Conservation (phyloP, 441 rosid species). For the Geranium incanum region DNA sequence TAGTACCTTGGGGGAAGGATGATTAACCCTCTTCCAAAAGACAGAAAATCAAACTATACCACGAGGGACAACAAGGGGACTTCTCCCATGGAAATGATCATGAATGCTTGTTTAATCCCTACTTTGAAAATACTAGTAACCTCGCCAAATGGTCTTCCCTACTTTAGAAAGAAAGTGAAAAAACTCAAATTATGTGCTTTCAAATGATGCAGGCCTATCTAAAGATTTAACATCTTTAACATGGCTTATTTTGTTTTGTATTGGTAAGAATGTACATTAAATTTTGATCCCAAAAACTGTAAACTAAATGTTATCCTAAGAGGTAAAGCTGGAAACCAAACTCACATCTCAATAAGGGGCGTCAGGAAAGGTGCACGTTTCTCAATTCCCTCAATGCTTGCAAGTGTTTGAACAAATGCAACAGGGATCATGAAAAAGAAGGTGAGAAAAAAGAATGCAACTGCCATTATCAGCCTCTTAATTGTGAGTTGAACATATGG, state of each 20-base stretch:
- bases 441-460: conserved; percentile 87
- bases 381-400: conserved; percentile 78
- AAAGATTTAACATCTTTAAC: neutral
- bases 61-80: too few species aligned
- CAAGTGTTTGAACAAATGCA: conserved; percentile 81
- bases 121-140: too few species aligned
- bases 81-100: too few species aligned
- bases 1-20: neutral
- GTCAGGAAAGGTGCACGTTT: conserved; percentile 64
- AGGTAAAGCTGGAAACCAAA: conserved; percentile 19
- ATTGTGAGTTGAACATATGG: conserved; percentile 73
- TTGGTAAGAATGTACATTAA: neutral
- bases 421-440: conserved; percentile 95
- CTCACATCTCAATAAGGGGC: conserved; percentile 60
- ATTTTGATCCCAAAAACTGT: neutral
- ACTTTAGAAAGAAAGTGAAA: too few species aligned
- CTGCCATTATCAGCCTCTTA: conserved; percentile 58
- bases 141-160: too few species aligned
- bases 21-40: too few species aligned
- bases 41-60: too few species aligned
- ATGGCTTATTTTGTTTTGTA: neutral
- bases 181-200: neutral
- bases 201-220: neutral
- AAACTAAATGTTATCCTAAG: conserved; percentile 1
- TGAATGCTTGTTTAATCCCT: too few species aligned